Conservation (phyloP, 345 rosid genomes). For the Brassica carinata region DNA sequence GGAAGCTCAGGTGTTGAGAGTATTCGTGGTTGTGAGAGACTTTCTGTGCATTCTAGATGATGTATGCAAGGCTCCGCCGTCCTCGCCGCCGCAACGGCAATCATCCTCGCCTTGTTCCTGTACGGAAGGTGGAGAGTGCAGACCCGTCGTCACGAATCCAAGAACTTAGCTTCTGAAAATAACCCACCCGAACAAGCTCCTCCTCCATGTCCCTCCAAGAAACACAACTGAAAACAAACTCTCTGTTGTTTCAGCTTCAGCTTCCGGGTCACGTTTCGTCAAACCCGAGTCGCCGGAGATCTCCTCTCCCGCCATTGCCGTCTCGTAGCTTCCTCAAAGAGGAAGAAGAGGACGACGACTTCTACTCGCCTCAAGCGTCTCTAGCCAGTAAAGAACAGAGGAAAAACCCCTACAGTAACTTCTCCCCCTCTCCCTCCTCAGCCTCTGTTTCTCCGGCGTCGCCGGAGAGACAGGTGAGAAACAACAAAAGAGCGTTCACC, state of each 20-base stretch:
- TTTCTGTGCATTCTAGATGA: constrained; percentile 67
- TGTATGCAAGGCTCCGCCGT: constrained; percentile 70
- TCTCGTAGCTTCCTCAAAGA: constrained; percentile 48
- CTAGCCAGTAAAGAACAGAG: constrained; percentile 47
- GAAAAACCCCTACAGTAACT: constrained; percentile 51
- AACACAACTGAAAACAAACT: constrained; percentile 45
- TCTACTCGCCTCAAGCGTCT: constrained; percentile 87
- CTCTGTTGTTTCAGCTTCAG: constrained; percentile 53
- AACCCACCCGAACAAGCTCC: constrained; percentile 15
- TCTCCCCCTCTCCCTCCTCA: constrained; percentile 57
- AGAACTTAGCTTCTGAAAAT: constrained; percentile 43
- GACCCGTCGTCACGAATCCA: constrained; percentile 39
- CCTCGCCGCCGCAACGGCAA: constrained; percentile 44
- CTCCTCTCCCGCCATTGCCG: constrained; percentile 85
- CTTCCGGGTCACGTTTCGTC: constrained; percentile 39
- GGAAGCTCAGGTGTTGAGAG: constrained; percentile 76
- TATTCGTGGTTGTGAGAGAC: constrained; percentile 73
- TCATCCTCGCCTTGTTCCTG: constrained; percentile 37
- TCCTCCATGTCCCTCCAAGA: constrained; percentile 32
- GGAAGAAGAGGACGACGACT: constrained; percentile 56
- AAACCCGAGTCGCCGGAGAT: constrained; percentile 90
- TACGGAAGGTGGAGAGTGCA: constrained; percentile 58
- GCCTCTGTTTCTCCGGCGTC: constrained; percentile 57
- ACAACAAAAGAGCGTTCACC: constrained; percentile 38
- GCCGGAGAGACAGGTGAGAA: constrained; percentile 6